A percentile compares a stretch with the other conserved stretches of the same genome.
phyloP scores from a whole-genome alignment of 306 rosid genomes.

The Quercus alba region DNA sequence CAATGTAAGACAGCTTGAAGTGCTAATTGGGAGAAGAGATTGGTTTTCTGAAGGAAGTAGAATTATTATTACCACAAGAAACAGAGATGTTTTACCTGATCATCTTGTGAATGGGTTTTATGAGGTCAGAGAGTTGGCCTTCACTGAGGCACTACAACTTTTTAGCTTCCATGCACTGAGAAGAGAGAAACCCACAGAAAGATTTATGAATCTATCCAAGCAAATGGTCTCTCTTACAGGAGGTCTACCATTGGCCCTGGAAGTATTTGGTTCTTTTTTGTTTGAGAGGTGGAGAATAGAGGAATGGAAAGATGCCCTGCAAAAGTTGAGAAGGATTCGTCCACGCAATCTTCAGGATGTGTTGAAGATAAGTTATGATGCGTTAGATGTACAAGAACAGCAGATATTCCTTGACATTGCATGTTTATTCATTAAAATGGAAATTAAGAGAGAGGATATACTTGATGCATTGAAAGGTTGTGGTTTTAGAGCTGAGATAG shows the following conservation, averaged over 20 bases:
- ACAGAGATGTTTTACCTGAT: slow-evolving; percentile 19
- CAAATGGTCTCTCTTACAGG: slow-evolving; percentile 57
- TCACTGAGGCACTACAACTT: slow-evolving; percentile 27
- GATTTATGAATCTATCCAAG: slow-evolving; percentile 18
- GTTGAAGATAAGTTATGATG: slow-evolving; percentile 53
- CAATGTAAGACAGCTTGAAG: slow-evolving; percentile 24
- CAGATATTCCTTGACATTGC: slow-evolving; percentile 59
- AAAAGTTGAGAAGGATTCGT: slow-evolving; percentile 37
- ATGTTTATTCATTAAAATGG: slow-evolving; percentile 47
- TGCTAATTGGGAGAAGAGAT: slow-evolving; percentile 22
- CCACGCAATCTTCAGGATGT: slow-evolving; percentile 51
- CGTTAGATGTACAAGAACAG: slow-evolving; percentile 41
- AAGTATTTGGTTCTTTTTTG: slow-evolving; percentile 59
- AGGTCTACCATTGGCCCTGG: slow-evolving; percentile 61
- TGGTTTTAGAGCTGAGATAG: slow-evolving; percentile 49
- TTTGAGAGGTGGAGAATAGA: slow-evolving; percentile 39
- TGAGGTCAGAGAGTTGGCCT: slow-evolving; percentile 41
- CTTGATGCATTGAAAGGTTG: slow-evolving; percentile 55
- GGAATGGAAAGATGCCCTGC: slow-evolving; percentile 50
- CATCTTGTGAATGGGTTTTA: slow-evolving; percentile 17
- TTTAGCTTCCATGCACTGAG: slow-evolving; percentile 48
- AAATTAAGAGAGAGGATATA: slow-evolving; percentile 36
- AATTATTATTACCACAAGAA: slow-evolving; percentile 49
- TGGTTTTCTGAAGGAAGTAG: slow-evolving; percentile 51
- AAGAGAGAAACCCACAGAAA: slow-evolving; percentile 27